These are phyloP conservation scores for Coemansia sp. DNA, from an alignment of 192 early-diverging fungal genomes.

Conservation along the genomic window DNA sequence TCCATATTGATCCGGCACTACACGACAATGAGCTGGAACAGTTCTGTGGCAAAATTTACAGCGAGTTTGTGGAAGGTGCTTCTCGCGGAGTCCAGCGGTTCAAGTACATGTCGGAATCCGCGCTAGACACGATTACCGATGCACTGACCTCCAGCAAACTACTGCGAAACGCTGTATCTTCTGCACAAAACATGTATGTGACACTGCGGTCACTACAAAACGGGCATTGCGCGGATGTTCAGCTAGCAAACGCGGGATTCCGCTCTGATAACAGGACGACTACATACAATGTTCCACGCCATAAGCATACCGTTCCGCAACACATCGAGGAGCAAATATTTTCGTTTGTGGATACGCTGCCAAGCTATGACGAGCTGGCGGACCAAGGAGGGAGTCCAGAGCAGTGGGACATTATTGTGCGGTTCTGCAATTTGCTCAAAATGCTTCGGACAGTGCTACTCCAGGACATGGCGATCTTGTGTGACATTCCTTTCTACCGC, in stretches of 20 bases:
- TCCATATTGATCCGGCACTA: constrained; percentile 16
- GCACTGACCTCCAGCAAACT: not conserved
- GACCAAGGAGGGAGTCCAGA: constrained; percentile 1
- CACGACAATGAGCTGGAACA: constrained; percentile 19
- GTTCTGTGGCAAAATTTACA: constrained; percentile 32
- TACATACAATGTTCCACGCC: constrained; percentile 16
- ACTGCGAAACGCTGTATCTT: constrained; percentile 11
- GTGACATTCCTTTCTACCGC: constrained; percentile 37
- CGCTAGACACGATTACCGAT: constrained; percentile 4
- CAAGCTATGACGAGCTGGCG: constrained; percentile 4
- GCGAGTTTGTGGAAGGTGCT: constrained; percentile 19
- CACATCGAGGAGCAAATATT: constrained; percentile 26
- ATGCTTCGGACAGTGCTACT: constrained; percentile 27
- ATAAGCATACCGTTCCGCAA: not conserved
- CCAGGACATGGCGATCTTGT: constrained; percentile 39
- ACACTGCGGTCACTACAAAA: constrained; percentile 21
- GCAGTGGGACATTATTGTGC: constrained; percentile 13
- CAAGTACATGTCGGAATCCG: constrained; percentile 23
- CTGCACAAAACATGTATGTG: constrained; percentile 18
- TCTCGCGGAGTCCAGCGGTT: constrained; percentile 7
- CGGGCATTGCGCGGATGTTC: constrained; percentile 16
- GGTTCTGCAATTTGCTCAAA: constrained; percentile 44
- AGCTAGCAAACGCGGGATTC: constrained; percentile 32
- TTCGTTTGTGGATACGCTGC: constrained; percentile 40
- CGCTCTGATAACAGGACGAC: not conserved